Base-by-base conservation (phyloP, 148 eudicot genomes). In the Selenicereus undatus region DNA sequence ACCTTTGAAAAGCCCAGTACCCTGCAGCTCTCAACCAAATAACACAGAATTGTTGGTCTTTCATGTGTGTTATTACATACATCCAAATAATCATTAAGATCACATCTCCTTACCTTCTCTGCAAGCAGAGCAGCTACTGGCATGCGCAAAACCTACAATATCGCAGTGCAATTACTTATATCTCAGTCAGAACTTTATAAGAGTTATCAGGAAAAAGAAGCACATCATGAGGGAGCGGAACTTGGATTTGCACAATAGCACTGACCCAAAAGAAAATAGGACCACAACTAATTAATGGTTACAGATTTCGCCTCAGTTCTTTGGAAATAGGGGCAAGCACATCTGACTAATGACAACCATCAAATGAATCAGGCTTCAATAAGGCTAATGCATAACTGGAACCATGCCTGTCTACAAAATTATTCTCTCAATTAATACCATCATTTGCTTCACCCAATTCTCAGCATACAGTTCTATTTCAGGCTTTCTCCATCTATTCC, bases 141-240 rank as follows among this genome's bases (percentile, higher is more conserved):
- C 95, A 95, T 95, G 26, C 98, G 89, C 48, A 95, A 84, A 79
- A 93, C 98, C 98, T 95, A 89, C 80, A 81, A 27, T 26, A 68
- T 35, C 21, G 12, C 3, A 78, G 26, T 27, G 8, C 20, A 71
- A 58, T 71, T 76, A 36, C 73, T 30, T 2, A 22, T n/a, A 45
- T 43, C 76, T 22, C 8, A 2, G 36, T 18, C 17, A 73, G 18
- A 45, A 73, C 3, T 22, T 73, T 13, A 42, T 43, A 73, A n/a
- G 29, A n/a, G 52, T 17, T 43, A 42, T 48, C 7, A 73, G 27
- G 8, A 43, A 27, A 27, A 3, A 11, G 11, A 66, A n/a, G 43
- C 50, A 82, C 69, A 29, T 74, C 45, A 30, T 39, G 22, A 36
- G 76, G 45, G 27, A 68, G 18, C 17, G 35, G 32, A 6, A 48